Evolutionary conservation across 345 rosid genomes (phyloP), one percentile per base, ranked within the genome.

Genomic region (Boechera divaricarpa): DNA sequence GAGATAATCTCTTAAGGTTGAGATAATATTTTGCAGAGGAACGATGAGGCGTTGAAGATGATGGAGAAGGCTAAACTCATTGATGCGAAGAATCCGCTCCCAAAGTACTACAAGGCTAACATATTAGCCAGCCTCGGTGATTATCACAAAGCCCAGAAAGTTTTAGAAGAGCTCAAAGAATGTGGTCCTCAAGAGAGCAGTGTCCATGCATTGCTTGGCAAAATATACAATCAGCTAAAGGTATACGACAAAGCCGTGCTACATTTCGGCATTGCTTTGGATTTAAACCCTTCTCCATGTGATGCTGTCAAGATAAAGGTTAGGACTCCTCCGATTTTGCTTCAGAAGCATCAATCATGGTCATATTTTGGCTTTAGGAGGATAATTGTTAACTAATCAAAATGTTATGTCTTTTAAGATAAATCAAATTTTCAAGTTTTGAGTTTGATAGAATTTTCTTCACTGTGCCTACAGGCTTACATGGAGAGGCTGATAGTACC

Each of bases 71-170:
- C 98, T 52, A 84, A 88, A 77, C 75, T 82, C 62, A 85, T 88
- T 1, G 98, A 92, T 74, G 71, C 72, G 48, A 94, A 85, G 82
- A 94, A 90, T 81, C 98, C 97, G 44, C 91, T 94, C 74, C 94
- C 98, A 1, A 90, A 84, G 91, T 94, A 94, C 86, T 86, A 86
- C 77, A 94, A 92, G 84, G 98, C 98, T 57, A 85, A 82, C 67
- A 85, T 92, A 60, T 88, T 92, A 42, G 77, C 81, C 68, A 80
- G 82, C 76, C 70, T 89, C 72, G 92, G 87, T 81, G 83, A 79
- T 32, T 81, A 85, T 78, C 86, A 89, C 18, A 85, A 86, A 79
- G 98, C 98, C 52, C 53, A 67, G 56, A 85, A 88, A 84, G 90
- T 87, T 60, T 83, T 94, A 28, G 90, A 90, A 85, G 98, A 92